phyloP scores from a whole-genome alignment of 2,329 filamentous ascomycete species.

The Drechslerella dactyloides region DNA sequence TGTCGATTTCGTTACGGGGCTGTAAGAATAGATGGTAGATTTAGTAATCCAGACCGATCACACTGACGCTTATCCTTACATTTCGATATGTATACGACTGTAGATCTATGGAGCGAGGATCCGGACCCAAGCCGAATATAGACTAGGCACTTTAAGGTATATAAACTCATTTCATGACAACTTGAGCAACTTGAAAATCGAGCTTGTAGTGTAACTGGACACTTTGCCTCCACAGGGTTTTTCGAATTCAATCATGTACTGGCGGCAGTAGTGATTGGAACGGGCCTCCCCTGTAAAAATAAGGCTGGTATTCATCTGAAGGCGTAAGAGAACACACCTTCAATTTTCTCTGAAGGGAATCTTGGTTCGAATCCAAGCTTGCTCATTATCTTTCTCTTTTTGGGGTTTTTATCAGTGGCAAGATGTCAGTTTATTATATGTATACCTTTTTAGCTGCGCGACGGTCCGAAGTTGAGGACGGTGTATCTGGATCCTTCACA shows the following conservation, averaged over 20 bases:
- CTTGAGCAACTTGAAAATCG: constrained; percentile 18
- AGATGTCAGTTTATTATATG: too few species aligned
- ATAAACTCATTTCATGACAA: constrained; percentile 1
- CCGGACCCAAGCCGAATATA: too few species aligned
- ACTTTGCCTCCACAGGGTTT: constrained; percentile 47
- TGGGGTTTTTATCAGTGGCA: background rate
- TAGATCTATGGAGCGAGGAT: too few species aligned
- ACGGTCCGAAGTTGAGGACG: too few species aligned
- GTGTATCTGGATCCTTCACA: too few species aligned
- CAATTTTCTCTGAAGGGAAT: constrained; percentile 22
- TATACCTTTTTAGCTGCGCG: too few species aligned
- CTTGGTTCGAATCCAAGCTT: constrained; percentile 51
- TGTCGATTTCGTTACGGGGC: background rate
- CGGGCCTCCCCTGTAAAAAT: constrained; percentile 31
- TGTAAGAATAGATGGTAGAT: background rate
- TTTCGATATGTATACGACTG: too few species aligned
- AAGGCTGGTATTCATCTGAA: constrained; percentile 9
- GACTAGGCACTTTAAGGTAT: background rate
- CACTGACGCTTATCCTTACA: background rate
- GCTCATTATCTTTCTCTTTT: constrained; percentile 34
- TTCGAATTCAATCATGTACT: constrained; percentile 14
- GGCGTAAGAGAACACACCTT: constrained; percentile 32
- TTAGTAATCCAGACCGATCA: background rate
- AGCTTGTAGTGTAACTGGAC: constrained; percentile 48
- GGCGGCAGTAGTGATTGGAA: background rate